These are phyloP conservation scores for Hanseniaspora lachancei DNA, from an alignment of 805 yeast genomes.

Conservation along the genomic window DNA sequence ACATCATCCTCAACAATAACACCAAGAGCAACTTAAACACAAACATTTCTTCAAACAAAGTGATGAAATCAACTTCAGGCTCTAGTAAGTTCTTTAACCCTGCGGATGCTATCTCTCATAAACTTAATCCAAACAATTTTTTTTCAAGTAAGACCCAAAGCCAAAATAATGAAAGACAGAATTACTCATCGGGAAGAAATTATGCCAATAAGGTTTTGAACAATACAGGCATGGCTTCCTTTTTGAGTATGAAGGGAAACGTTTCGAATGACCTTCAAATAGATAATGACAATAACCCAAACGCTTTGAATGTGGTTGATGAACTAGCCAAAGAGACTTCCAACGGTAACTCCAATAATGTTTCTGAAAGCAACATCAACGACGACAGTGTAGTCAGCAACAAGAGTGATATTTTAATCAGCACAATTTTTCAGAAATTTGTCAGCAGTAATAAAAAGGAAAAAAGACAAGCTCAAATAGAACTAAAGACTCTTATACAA, in stretches of 20 bases:
- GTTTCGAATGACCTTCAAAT: neutral
- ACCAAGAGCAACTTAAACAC: neutral
- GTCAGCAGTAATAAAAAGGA: conserved; percentile 28
- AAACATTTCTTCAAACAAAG: neutral
- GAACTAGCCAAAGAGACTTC: neutral
- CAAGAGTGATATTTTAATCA: conserved; percentile 20
- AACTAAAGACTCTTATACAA: conserved; percentile 54
- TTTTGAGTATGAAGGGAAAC: neutral
- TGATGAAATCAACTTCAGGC: neutral
- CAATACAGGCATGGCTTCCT: neutral
- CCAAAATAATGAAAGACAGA: neutral
- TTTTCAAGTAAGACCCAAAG: neutral
- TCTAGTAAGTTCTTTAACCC: neutral
- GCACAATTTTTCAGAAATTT: conserved; percentile 28
- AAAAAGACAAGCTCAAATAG: conserved; percentile 45
- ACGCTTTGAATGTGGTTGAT: neutral
- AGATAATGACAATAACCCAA: neutral
- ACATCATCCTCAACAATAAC: conserved; percentile 4
- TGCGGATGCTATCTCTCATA: neutral
- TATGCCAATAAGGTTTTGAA: neutral
- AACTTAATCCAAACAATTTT: neutral
- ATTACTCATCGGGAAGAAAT: neutral
- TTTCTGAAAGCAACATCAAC: neutral
- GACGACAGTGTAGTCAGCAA: neutral
- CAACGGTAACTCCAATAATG: neutral